phyloP scores from a whole-genome alignment of 202 grass and related monocot genomes.

The Musa balbisiana region DNA sequence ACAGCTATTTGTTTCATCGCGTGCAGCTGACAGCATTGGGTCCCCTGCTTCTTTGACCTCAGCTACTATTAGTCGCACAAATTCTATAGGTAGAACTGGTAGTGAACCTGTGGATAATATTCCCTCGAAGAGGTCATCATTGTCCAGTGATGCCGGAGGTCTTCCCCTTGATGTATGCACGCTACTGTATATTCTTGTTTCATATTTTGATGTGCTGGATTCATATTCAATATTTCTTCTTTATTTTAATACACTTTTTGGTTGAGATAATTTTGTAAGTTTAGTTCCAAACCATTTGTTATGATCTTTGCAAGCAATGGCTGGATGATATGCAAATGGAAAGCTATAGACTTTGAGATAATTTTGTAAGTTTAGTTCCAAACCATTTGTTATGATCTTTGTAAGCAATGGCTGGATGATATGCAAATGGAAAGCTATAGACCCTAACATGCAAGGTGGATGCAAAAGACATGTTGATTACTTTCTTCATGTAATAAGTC shows the following conservation, averaged over 20 bases:
- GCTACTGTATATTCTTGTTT: slow-evolving; percentile 21
- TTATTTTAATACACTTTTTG: background rate
- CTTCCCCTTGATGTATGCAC: slow-evolving; percentile 90
- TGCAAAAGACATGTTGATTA: background rate
- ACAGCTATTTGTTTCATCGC: slow-evolving; percentile 55
- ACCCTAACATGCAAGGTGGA: background rate
- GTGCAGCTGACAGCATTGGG: slow-evolving; percentile 32
- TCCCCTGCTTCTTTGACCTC: slow-evolving; percentile 45
- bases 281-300: background rate
- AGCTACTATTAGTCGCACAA: slow-evolving; percentile 50
- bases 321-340: background rate
- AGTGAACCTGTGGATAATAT: slow-evolving; percentile 42
- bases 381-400: background rate
- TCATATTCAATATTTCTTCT: background rate
- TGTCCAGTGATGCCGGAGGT: slow-evolving; percentile 77
- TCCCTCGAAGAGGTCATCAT: slow-evolving; percentile 43
- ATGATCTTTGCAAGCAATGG: background rate
- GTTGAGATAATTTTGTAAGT: background rate
- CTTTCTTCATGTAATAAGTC: background rate
- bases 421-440: background rate
- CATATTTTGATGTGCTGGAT: background rate
- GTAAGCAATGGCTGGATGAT: too few species aligned
- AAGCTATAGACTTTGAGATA: background rate
- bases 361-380: background rate
- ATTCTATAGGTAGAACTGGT: slow-evolving; percentile 54